Evolutionary conservation across 345 rosid species (phyloP).

Genomic region (Populus euphratica): DNA sequence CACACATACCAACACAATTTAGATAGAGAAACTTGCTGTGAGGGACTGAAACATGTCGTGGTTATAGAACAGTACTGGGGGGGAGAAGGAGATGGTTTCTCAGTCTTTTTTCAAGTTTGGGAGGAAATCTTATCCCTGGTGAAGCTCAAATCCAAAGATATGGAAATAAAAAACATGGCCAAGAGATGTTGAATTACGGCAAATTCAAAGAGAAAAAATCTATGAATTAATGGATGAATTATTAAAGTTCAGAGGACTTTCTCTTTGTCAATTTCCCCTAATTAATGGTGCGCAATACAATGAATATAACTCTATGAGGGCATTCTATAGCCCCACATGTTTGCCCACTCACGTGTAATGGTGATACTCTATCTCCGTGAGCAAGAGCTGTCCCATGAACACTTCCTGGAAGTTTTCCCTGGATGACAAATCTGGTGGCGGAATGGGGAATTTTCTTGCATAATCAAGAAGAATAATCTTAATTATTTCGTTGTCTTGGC

Average conservation of each 20-base stretch:
- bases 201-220: background rate
- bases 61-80: background rate
- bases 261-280: background rate
- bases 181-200: background rate
- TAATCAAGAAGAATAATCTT: background rate
- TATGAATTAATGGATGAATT: background rate
- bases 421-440: background rate
- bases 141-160: background rate
- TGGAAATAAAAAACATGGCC: background rate
- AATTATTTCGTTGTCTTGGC: background rate
- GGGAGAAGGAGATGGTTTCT: background rate
- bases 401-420: background rate
- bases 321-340: conserved; percentile 21
- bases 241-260: background rate
- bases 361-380: background rate
- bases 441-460: conserved; percentile 6
- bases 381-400: background rate
- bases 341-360: conserved; percentile 9
- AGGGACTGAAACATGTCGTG: background rate
- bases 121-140: background rate
- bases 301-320: background rate
- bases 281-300: background rate
- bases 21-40: background rate
- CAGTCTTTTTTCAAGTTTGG: background rate
- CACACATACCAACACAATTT: background rate